phyloP scores from a whole-genome alignment of 805 yeast species.

The Kluyveromyces nonfermentans region DNA sequence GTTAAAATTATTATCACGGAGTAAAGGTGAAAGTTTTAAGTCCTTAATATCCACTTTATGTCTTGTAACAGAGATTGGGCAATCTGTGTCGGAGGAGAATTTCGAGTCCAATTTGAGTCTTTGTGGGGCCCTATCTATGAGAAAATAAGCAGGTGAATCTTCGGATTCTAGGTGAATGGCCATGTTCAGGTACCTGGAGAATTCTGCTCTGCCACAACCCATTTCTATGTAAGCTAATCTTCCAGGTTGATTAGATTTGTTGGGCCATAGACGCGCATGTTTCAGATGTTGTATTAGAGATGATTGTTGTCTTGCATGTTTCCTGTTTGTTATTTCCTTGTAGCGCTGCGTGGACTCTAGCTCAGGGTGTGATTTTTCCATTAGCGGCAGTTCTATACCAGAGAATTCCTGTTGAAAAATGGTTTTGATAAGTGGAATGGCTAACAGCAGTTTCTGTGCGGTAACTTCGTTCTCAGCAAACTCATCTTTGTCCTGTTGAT shows the following conservation, averaged over 20 bases:
- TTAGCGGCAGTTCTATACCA: conserved; percentile 21
- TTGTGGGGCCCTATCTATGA: conserved; percentile 70
- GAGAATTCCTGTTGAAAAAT: conserved; percentile 31
- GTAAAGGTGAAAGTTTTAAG: conserved; percentile 40
- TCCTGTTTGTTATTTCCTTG: conserved; percentile 43
- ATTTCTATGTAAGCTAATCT: conserved; percentile 50
- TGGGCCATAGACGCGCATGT: conserved; percentile 31
- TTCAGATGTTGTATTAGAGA: conserved; percentile 65
- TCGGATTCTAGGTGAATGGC: not conserved
- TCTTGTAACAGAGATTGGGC: conserved; percentile 27
- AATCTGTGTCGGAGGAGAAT: conserved; percentile 42
- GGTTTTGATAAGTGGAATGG: conserved; percentile 28
- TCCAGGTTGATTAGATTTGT: conserved; percentile 7
- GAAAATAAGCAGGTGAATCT: conserved; percentile 34
- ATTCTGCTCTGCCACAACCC: conserved; percentile 88
- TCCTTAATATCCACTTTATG: conserved; percentile 76
- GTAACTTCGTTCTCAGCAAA: not conserved
- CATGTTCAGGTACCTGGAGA: conserved; percentile 50
- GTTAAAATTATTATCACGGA: conserved; percentile 17
- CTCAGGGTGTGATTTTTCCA: conserved; percentile 18
- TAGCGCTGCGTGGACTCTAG: conserved; percentile 35
- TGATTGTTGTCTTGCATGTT: conserved; percentile 78
- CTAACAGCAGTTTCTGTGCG: conserved; percentile 4
- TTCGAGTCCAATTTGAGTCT: conserved; percentile 72
- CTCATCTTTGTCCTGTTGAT: not conserved